Evolutionary conservation across 2,329 filamentous ascomycete species (phyloP).

Genomic region (Blastomyces emzantsi): DNA sequence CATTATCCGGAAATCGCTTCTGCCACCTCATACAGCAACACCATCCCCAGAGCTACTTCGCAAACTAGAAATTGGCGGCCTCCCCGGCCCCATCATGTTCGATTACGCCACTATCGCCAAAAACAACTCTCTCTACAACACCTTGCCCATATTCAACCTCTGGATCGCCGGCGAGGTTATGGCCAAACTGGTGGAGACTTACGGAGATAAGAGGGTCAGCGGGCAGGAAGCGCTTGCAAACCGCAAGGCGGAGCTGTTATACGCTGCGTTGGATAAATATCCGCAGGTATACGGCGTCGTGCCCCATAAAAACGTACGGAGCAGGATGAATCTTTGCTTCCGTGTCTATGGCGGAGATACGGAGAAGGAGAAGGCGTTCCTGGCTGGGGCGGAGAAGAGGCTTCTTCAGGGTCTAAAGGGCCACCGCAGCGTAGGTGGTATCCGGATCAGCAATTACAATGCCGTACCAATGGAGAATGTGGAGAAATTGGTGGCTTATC

Average conservation of each 20-base stretch:
- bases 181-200: constrained; percentile 58
- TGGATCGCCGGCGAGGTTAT: constrained; percentile 87
- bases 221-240: constrained; percentile 67
- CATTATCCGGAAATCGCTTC: constrained; percentile 70
- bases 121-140: constrained; percentile 95
- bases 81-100: constrained; percentile 58
- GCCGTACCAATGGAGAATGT: constrained; percentile 52
- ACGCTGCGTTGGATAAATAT: constrained; percentile 64
- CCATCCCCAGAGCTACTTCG: constrained; percentile 62
- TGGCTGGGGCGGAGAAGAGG: constrained; percentile 59
- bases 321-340: constrained; percentile 95
- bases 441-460: constrained; percentile 85
- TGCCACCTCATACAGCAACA: constrained; percentile 58
- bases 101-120: constrained; percentile 79
- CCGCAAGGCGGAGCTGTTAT: constrained; percentile 68
- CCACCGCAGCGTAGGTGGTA: constrained; percentile 77
- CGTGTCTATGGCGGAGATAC: constrained; percentile 57
- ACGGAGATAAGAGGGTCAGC: constrained; percentile 57
- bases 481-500: constrained; percentile 35
- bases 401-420: constrained; percentile 77
- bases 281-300: constrained; percentile 68
- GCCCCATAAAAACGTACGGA: constrained; percentile 64
- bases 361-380: constrained; percentile 68
- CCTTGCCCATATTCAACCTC: constrained; percentile 87
- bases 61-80: constrained; percentile 61